phyloP scores from a whole-genome alignment of 2,329 filamentous ascomycete genomes.

The Colletotrichum horii region DNA sequence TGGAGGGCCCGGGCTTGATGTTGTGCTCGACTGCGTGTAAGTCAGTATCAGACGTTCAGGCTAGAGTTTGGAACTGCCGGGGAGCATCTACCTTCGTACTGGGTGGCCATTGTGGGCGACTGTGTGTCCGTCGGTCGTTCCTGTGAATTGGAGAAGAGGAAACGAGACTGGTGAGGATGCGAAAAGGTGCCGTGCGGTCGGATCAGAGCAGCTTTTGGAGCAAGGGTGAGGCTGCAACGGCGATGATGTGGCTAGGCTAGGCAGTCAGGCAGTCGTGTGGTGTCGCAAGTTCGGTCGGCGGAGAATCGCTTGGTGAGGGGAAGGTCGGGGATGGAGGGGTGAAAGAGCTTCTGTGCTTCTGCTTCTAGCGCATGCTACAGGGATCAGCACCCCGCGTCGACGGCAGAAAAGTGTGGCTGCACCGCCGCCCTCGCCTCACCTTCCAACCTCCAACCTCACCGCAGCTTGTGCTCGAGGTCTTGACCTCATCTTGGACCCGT shows the following conservation, averaged over 20 bases:
- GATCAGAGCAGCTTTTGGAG: not conserved
- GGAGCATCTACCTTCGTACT: constrained; percentile 56
- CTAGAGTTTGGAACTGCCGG: not conserved
- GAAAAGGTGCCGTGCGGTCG: not conserved
- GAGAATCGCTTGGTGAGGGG: not conserved
- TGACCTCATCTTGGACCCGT: not conserved
- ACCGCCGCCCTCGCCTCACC: not conserved
- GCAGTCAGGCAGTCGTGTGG: constrained; percentile 10
- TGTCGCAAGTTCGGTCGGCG: constrained; percentile 16
- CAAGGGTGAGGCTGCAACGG: constrained; percentile 11
- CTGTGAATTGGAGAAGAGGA: not conserved
- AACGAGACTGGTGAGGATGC: not conserved
- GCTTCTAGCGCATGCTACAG: not conserved
- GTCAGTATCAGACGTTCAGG: not conserved
- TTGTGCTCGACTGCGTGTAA: constrained; percentile 64
- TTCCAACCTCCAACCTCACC: not conserved
- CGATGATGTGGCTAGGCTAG: constrained; percentile 20
- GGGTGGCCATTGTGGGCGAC: constrained; percentile 53
- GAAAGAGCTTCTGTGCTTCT: not conserved
- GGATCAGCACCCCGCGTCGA: not conserved
- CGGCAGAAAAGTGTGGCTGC: not conserved
- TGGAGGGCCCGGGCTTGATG: constrained; percentile 51
- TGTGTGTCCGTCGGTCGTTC: not conserved
- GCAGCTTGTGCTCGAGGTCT: not conserved
- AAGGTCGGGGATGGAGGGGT: not conserved